Conservation (phyloP, 1,284 basidiomycete genomes). For the Ceratobasidium sp. region DNA sequence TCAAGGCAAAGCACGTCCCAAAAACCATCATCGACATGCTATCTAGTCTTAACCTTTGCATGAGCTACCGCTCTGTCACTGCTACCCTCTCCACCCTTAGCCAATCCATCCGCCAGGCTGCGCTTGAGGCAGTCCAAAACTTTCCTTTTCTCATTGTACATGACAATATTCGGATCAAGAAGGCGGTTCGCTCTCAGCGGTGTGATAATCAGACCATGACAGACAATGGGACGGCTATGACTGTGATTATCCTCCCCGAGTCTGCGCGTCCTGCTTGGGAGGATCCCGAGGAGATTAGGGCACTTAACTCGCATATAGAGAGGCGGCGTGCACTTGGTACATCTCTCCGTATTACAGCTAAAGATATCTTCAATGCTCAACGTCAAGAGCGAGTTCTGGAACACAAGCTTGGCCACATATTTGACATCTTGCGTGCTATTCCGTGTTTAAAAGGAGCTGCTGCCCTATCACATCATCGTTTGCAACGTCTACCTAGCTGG, state of each 20-base stretch:
- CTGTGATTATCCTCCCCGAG: conserved; percentile 5
- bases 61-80: not conserved
- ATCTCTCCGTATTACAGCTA: not conserved
- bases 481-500: not conserved
- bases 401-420: not conserved
- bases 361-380: not conserved
- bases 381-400: not conserved
- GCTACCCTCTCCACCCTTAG: not conserved
- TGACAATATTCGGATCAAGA: conserved; percentile 18
- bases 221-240: conserved; percentile 14
- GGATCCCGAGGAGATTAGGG: not conserved
- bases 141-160: not conserved
- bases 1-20: conserved; percentile 13
- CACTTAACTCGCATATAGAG: not conserved
- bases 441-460: not conserved
- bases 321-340: not conserved
- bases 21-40: not conserved
- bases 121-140: not conserved
- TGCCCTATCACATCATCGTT: not conserved
- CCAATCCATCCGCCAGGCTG: not conserved
- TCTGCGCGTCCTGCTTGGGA: conserved; percentile 6
- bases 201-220: not conserved
- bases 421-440: not conserved
- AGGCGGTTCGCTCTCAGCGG: not conserved
- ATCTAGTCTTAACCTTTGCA: not conserved